Conservation (phyloP, 2,329 filamentous ascomycete species). For the Alternaria arbusti region DNA sequence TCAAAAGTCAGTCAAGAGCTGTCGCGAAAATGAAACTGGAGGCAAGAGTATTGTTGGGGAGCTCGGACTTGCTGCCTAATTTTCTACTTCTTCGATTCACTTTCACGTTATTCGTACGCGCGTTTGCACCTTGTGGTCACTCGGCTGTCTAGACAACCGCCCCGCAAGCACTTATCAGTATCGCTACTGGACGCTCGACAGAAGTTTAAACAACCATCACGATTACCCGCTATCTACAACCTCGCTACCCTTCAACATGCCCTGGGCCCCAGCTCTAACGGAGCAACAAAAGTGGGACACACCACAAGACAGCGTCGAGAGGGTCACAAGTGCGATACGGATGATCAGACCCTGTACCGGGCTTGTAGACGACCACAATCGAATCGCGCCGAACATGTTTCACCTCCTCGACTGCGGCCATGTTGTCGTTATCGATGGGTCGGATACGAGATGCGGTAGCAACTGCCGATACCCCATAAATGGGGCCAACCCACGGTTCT, state of each 20-base stretch:
- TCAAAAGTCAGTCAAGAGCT: neutral
- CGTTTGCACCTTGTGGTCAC: neutral
- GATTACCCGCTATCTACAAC: neutral
- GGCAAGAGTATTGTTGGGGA: neutral
- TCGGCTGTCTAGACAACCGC: neutral
- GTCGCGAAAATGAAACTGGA: neutral
- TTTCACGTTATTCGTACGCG: neutral
- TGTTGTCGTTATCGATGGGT: constrained; percentile 13
- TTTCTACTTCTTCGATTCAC: neutral
- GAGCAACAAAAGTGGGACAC: neutral
- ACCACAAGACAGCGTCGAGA: neutral
- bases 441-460: constrained; percentile 15
- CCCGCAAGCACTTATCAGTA: neutral
- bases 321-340: neutral
- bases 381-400: neutral
- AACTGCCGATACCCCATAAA: constrained; percentile 20
- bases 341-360: neutral
- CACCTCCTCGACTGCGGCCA: constrained; percentile 31
- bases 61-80: neutral
- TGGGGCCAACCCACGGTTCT: neutral
- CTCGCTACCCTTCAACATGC: neutral
- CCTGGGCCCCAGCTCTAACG: neutral
- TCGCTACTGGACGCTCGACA: neutral
- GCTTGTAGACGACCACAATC: neutral
- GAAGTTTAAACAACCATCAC: neutral